Conservation (phyloP, 1,284 basidiomycete species). For the Sphaerobolus stellatus region DNA sequence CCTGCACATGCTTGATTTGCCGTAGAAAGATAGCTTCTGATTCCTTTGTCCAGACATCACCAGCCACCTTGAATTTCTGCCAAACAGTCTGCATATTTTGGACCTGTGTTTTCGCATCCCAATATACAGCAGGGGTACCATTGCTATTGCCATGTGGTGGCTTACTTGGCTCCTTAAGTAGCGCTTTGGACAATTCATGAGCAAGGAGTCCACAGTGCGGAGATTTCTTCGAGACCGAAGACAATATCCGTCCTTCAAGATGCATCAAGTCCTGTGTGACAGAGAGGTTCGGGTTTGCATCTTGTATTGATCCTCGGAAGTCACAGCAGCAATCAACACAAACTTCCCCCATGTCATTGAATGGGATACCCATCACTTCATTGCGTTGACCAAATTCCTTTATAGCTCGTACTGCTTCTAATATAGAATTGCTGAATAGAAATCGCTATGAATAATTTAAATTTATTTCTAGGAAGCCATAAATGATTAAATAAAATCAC, state of each 20-base stretch:
- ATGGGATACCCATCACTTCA: not conserved
- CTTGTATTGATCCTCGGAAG: not conserved
- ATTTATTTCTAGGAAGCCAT: not conserved
- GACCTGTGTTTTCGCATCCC: not conserved
- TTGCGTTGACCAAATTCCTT: not conserved
- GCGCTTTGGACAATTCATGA: not conserved
- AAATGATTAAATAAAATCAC: not conserved
- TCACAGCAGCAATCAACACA: constrained; percentile 3
- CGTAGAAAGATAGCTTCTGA: not conserved
- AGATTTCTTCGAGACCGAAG: not conserved
- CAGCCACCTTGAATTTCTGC: not conserved
- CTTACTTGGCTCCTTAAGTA: not conserved
- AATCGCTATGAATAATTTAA: not conserved
- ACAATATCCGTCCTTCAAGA: not conserved
- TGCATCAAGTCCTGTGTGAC: constrained; percentile 2
- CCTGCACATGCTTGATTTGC: not conserved
- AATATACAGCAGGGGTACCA: not conserved
- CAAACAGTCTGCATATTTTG: not conserved
- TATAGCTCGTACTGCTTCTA: not conserved
- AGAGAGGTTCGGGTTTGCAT: not conserved
- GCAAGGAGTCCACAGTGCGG: not conserved
- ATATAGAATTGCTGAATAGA: not conserved
- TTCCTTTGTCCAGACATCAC: not conserved
- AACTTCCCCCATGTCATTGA: not conserved
- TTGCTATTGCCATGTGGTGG: not conserved